These are phyloP conservation scores for Colletotrichum paranaense DNA, from an alignment of 2,329 filamentous ascomycete species.

Conservation along the genomic window DNA sequence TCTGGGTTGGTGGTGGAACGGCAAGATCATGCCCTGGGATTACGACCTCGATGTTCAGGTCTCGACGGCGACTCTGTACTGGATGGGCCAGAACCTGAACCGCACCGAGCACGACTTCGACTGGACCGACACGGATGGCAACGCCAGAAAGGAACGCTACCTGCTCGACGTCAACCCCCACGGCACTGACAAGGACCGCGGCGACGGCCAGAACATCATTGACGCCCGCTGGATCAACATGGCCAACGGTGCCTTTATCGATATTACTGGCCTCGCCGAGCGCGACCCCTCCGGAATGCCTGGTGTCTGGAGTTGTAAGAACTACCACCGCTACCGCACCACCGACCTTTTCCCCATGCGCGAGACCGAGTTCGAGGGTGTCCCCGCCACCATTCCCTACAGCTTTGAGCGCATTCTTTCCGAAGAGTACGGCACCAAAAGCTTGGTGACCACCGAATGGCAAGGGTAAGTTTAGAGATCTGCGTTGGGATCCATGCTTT, in stretches of 20 bases:
- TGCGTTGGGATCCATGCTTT: not conserved
- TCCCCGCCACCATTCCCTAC: conserved; percentile 76
- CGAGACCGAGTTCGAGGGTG: conserved; percentile 79
- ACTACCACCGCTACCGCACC: conserved; percentile 77
- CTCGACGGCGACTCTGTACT: conserved; percentile 71
- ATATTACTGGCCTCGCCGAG: conserved; percentile 83
- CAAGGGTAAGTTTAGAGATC: conserved; percentile 62
- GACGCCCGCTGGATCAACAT: conserved; percentile 87
- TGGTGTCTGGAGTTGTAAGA: conserved; percentile 83
- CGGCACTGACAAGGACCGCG: conserved; percentile 68
- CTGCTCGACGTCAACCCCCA: conserved; percentile 83
- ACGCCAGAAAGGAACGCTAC: conserved; percentile 62
- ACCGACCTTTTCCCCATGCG: conserved; percentile 83
- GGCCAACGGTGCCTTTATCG: conserved; percentile 81
- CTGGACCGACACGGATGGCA: conserved; percentile 55
- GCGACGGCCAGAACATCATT: conserved; percentile 81
- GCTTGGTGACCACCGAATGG: conserved; percentile 70
- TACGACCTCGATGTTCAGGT: conserved; percentile 88
- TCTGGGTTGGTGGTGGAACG: conserved; percentile 92
- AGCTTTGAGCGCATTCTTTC: conserved; percentile 73
- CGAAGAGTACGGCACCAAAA: conserved; percentile 73
- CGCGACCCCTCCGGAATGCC: conserved; percentile 68
- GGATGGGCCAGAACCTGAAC: conserved; percentile 75
- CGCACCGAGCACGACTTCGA: conserved; percentile 72
- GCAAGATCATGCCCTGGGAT: conserved; percentile 83